Evolutionary conservation across 495 filamentous ascomycete genomes (phyloP).

Genomic region (Aspergillus taichungensis): DNA sequence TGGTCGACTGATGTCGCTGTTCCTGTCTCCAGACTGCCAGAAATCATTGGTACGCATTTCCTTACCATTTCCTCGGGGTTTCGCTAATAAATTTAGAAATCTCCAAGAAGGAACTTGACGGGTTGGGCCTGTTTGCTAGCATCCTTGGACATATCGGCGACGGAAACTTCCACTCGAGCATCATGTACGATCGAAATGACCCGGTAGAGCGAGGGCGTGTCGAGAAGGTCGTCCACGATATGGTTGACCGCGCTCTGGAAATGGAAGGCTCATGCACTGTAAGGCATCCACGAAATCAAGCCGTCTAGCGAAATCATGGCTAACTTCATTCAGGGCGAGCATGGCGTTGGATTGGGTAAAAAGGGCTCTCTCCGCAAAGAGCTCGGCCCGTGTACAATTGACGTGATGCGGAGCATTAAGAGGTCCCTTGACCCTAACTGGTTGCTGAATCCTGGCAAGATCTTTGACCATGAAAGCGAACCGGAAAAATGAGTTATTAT

Average conservation of each 20-base stretch:
- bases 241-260: conserved; percentile 78
- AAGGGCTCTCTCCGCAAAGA: conserved; percentile 73
- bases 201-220: conserved; percentile 61
- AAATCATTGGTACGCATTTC: conserved; percentile 59
- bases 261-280: conserved; percentile 91
- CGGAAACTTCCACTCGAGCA: conserved; percentile 87
- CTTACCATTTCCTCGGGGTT: not conserved
- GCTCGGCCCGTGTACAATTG: conserved; percentile 71
- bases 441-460: conserved; percentile 90
- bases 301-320: not conserved
- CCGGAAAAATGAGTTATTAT: not conserved
- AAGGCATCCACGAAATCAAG: conserved; percentile 11
- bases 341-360: conserved; percentile 83
- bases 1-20: conserved; percentile 86
- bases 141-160: conserved; percentile 83
- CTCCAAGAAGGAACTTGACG: conserved; percentile 82
- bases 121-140: conserved; percentile 73
- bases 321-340: conserved; percentile 55
- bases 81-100: conserved; percentile 44
- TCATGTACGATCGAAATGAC: conserved; percentile 68
- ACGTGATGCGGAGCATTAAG: conserved; percentile 82
- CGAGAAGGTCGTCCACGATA: conserved; percentile 72
- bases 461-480: conserved; percentile 50
- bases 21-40: conserved; percentile 74
- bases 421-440: conserved; percentile 75